Conservation (phyloP, 2,329 filamentous ascomycete species). For the Cadophora sp. region DNA sequence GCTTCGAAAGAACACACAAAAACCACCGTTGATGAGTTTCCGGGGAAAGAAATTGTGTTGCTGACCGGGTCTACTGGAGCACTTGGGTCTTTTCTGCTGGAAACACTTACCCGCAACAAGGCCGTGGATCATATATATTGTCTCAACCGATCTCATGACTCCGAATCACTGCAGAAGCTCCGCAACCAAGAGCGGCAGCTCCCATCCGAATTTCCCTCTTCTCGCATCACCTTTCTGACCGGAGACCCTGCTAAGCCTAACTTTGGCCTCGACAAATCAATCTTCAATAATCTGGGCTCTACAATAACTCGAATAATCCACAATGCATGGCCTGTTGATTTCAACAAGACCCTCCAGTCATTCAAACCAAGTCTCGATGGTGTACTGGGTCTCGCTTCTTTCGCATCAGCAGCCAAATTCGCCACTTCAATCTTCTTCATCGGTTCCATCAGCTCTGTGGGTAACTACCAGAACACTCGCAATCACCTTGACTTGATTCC, state of each 20-base stretch:
- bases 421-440: conserved; percentile 38
- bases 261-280: conserved; percentile 52
- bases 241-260: conserved; percentile 53
- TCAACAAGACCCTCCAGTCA: conserved; percentile 42
- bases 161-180: conserved; percentile 13
- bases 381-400: conserved; percentile 47
- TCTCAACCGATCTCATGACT: conserved; percentile 49
- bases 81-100: conserved; percentile 55
- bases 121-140: conserved; percentile 52
- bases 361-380: conserved; percentile 47
- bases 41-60: conserved; percentile 34
- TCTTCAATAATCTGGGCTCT: conserved; percentile 26
- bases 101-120: conserved; percentile 43
- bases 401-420: conserved; percentile 17
- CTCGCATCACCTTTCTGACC: conserved; percentile 54
- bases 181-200: conserved; percentile 49
- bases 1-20: background rate
- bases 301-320: conserved; percentile 28
- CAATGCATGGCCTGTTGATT: conserved; percentile 48
- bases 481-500: conserved; percentile 43
- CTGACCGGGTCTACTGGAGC: conserved; percentile 58
- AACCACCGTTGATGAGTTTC: background rate
- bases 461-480: conserved; percentile 25
- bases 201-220: conserved; percentile 39
- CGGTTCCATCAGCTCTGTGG: conserved; percentile 38